Evolutionary conservation across 495 filamentous ascomycete species (phyloP), one percentile per base, ranked within the genome.

Genomic region (Lasiosphaeria hispida): DNA sequence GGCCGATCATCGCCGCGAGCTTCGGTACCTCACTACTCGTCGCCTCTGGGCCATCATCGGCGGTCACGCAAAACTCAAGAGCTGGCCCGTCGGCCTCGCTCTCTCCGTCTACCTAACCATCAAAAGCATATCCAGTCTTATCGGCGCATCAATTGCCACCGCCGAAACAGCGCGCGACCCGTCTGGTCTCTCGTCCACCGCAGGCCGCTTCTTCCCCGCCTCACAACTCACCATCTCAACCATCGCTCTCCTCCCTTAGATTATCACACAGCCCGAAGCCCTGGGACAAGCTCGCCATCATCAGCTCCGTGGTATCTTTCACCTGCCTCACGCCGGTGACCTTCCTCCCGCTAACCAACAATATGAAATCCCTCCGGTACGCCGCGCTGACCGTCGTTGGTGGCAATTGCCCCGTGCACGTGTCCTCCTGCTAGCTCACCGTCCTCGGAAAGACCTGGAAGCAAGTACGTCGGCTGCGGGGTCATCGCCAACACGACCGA

Each of bases 221-320:
- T 43, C 40, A 4, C 40, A 43, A 15, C 40, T 43, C 40, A 15
- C 40, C 40, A 43, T 43, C 40, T 11, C 40, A 4, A 43, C 40
- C 4, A 11, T 43, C 40, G 40, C 40, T 4, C 40, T 43, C 40
- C 40, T 43, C 13, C 40, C 40, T 5, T 43, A 43, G 13, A 43
- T 15, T 15, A 43, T 43, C 40, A 43, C 40, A n/a, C 11, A 43
- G 40, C 40, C 40, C 40, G 6, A 43, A 43, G 40, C 40, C 40
- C 6, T 43, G 40, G 40, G 40, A 43, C 11, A 43, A 43, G 40
- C 40, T 43, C 40, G 40, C 40, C 40, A 43, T 43, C 40, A 43
- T 43, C 40, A 43, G 17, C 40, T 43, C 40, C 5, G 40, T 43
- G 13, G 40, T 43, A 13, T 43, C 40, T 4, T 43, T 43, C 11